Evolutionary conservation across 495 filamentous ascomycete species (phyloP), one percentile per base, ranked within the genome.

Genomic region (Astrocystis sublimbata): DNA sequence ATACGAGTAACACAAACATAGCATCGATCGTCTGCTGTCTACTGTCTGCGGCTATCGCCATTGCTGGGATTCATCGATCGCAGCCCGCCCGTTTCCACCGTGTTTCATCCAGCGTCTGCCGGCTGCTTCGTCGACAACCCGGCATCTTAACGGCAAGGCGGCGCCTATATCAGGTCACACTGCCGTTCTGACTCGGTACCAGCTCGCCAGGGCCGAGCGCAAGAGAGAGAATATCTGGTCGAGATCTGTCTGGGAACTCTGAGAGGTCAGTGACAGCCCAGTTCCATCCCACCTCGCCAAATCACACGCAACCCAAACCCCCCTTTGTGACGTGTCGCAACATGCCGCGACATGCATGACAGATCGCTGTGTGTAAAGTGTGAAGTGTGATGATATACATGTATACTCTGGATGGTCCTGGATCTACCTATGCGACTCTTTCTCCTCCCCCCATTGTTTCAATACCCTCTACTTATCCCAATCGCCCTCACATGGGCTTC

Each of bases 291-390:
- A 65, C 63, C 67, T 58, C 38, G 36, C 46, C 38, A 42, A 60
- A 61, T 57, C 46, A 56, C 63, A 21, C 46, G 50, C n/a, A 46
- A 21, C 46, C 42, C n/a, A 46, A 50, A 62, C 64, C 62, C 61
- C 68, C 61, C 62, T 66, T 66, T 70, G 67, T 70, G 70, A 72
- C 70, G 65, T 68, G 70, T 70, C 65, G 59, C 42, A 63, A 19
- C 38, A 46, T 68, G 70, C 68, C 65, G 59, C 42, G 61, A 19
- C 38, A 46, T 65, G 58, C 64, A 65, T 52, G 56, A 67, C 66
- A 71, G 43, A 31, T 66, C 47, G 40, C 64, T 47, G 54, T 33
- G 15, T n/a, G n/a, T n/a, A n/a, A n/a, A n/a, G n/a, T n/a, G n/a
- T n/a, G n/a, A n/a, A n/a, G n/a, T n/a, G n/a, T n/a, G n/a, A n/a